These are phyloP conservation scores for Sclerotinia nivalis DNA, from an alignment of 2,329 filamentous ascomycete genomes.

Conservation along the genomic window DNA sequence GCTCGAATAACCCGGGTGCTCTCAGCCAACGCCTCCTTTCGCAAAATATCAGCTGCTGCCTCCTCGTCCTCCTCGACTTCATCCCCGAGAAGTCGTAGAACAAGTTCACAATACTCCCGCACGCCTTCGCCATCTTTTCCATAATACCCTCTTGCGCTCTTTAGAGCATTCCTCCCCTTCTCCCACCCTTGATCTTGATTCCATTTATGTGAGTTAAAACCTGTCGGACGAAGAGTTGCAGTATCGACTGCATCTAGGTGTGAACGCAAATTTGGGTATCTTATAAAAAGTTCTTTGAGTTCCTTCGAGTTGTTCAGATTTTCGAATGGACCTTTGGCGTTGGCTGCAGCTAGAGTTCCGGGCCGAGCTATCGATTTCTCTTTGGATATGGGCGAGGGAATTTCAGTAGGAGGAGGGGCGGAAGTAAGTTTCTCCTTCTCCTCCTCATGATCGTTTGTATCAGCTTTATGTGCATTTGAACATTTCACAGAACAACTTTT, in stretches of 20 bases:
- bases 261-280: slow-evolving; percentile 52
- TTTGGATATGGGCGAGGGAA: slow-evolving; percentile 16
- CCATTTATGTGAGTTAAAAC: slow-evolving; percentile 46
- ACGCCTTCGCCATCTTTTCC: slow-evolving; percentile 60
- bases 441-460: slow-evolving; percentile 20
- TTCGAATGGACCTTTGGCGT: slow-evolving; percentile 49
- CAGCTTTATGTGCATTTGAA: slow-evolving; percentile 52
- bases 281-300: slow-evolving; percentile 52
- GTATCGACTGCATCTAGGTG: slow-evolving; percentile 53
- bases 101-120: slow-evolving; percentile 60
- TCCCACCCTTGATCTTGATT: slow-evolving; percentile 58
- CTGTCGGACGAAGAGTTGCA: slow-evolving; percentile 50
- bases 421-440: slow-evolving; percentile 7
- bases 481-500: slow-evolving; percentile 60
- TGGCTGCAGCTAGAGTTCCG: slow-evolving; percentile 35
- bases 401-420: slow-evolving; percentile 28
- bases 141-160: slow-evolving; percentile 50
- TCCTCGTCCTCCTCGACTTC: slow-evolving; percentile 39
- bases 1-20: slow-evolving; percentile 53
- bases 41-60: slow-evolving; percentile 45
- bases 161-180: slow-evolving; percentile 56
- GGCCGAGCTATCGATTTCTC: slow-evolving; percentile 3
- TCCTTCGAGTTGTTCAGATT: slow-evolving; percentile 53
- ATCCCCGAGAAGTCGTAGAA: slow-evolving; percentile 51
- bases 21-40: slow-evolving; percentile 45